Conservation (phyloP, 129 eudicot species). For the Ambrosia artemisiifolia region DNA sequence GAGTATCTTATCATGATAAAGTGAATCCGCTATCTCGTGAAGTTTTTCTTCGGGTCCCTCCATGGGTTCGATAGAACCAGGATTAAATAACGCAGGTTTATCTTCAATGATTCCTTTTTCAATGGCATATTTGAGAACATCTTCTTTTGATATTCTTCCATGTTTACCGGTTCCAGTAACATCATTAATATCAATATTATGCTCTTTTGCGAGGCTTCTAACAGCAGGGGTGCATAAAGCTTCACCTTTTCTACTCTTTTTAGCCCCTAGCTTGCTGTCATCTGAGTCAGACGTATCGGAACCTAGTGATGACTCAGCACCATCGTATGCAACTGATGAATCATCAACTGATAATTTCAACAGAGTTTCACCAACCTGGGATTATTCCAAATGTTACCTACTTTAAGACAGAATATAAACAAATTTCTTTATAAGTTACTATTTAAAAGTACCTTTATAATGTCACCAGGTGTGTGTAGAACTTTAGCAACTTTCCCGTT, state of each 20-base stretch:
- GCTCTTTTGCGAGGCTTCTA: constrained; percentile 72
- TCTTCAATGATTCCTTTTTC: constrained; percentile 45
- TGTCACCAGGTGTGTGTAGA: constrained; percentile 78
- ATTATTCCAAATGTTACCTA: constrained; percentile 4
- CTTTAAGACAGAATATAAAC: not conserved
- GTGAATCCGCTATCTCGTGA: constrained; percentile 33
- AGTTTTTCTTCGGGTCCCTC: constrained; percentile 37
- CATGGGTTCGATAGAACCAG: constrained; percentile 36
- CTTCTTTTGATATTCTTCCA: constrained; percentile 89
- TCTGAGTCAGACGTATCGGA: constrained; percentile 27
- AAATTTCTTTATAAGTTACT: not conserved
- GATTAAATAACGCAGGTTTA: constrained; percentile 22
- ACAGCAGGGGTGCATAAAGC: constrained; percentile 84
- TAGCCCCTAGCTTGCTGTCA: constrained; percentile 13
- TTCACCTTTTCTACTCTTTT: constrained; percentile 36
- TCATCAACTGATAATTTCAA: constrained; percentile 59
- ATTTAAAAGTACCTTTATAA: constrained; percentile 61
- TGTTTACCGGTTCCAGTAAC: constrained; percentile 69
- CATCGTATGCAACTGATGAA: constrained; percentile 21
- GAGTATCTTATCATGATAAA: constrained; percentile 58
- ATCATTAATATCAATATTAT: constrained; percentile 56
- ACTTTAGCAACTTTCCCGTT: constrained; percentile 64
- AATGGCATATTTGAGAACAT: constrained; percentile 52
- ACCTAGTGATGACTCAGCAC: constrained; percentile 8
- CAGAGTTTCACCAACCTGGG: constrained; percentile 95